A percentile compares a stretch with the other conserved stretches of the same genome.
Evolutionary conservation across 1,284 basidiomycete species (phyloP).

Genomic region (Microstroma glucosiphilum): DNA sequence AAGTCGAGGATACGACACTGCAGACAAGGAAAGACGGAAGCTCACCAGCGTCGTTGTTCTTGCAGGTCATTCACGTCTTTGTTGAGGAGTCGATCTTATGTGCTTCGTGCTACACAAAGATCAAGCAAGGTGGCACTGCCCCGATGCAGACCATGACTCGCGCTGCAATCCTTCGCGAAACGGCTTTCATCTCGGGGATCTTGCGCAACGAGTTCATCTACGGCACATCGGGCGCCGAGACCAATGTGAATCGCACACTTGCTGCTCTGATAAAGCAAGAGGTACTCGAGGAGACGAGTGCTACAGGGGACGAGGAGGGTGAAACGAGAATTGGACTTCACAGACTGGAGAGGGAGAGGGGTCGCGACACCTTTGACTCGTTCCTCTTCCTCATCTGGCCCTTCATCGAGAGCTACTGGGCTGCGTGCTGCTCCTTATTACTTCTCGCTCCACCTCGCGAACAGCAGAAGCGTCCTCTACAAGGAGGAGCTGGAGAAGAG

Average conservation of each 20-base stretch:
- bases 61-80: conserved; percentile 41
- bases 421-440: conserved; percentile 49
- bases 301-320: conserved; percentile 6
- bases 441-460: conserved; percentile 38
- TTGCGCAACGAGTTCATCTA: conserved; percentile 52
- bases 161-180: conserved; percentile 32
- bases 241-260: conserved; percentile 44
- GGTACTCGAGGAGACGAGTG: conserved; percentile 9
- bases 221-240: conserved; percentile 44
- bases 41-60: conserved; percentile 20
- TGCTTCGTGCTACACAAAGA: conserved; percentile 46
- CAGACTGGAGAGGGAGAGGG: conserved; percentile 38
- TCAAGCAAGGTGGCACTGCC: conserved; percentile 50
- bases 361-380: conserved; percentile 48
- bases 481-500: neutral
- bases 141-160: conserved; percentile 46
- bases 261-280: conserved; percentile 23
- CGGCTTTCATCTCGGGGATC: conserved; percentile 46
- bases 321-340: conserved; percentile 24
- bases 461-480: conserved; percentile 5
- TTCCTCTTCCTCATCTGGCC: conserved; percentile 47
- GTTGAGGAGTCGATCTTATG: conserved; percentile 38
- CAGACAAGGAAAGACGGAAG: no score
- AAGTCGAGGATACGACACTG: no score
- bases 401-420: conserved; percentile 49